These are phyloP conservation scores for Evansstolkia leycettana DNA, from an alignment of 495 filamentous ascomycete species.

Conservation along the genomic window DNA sequence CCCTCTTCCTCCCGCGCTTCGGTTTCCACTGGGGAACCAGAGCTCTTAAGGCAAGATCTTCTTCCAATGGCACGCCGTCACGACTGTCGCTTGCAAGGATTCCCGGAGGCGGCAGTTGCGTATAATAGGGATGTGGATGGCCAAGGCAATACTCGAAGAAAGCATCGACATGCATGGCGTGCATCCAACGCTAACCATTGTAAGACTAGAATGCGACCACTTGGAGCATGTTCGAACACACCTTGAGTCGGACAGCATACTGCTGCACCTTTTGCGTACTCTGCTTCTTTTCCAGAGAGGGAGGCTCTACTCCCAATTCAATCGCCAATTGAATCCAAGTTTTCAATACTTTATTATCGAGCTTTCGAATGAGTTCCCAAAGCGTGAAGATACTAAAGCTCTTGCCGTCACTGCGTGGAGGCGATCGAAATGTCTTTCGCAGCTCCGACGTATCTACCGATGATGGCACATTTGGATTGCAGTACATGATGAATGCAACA, in stretches of 20 bases:
- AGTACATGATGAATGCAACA: slow-evolving; percentile 80
- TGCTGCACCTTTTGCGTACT: slow-evolving; percentile 96
- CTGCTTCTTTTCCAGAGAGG: slow-evolving; percentile 72
- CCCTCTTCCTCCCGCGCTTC: slow-evolving; percentile 74
- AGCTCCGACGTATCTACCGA: slow-evolving; percentile 65
- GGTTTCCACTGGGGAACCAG: slow-evolving; percentile 84
- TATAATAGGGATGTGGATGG: slow-evolving; percentile 74
- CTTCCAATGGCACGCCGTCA: slow-evolving; percentile 81
- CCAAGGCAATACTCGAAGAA: slow-evolving; percentile 88
- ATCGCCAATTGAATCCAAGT: slow-evolving; percentile 91
- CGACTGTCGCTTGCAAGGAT: slow-evolving; percentile 53
- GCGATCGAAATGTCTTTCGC: slow-evolving; percentile 66
- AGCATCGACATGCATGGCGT: slow-evolving; percentile 92
- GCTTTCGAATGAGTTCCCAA: slow-evolving; percentile 69
- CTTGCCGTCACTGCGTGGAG: slow-evolving; percentile 88
- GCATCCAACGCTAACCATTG: slow-evolving; percentile 74
- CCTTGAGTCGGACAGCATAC: slow-evolving; percentile 90
- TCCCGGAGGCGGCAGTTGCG: slow-evolving; percentile 55
- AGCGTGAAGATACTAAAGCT: slow-evolving; percentile 75
- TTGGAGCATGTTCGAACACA: slow-evolving; percentile 21
- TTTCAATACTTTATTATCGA: slow-evolving; percentile 83
- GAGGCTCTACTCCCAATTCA: slow-evolving; percentile 82
- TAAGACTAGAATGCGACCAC: too few relatives aligned
- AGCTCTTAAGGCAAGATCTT: slow-evolving; percentile 84
- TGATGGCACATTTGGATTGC: slow-evolving; percentile 64